Evolutionary conservation across 768 basidiomycete genomes (phyloP).

Genomic region (Infundibulicybe gibba): DNA sequence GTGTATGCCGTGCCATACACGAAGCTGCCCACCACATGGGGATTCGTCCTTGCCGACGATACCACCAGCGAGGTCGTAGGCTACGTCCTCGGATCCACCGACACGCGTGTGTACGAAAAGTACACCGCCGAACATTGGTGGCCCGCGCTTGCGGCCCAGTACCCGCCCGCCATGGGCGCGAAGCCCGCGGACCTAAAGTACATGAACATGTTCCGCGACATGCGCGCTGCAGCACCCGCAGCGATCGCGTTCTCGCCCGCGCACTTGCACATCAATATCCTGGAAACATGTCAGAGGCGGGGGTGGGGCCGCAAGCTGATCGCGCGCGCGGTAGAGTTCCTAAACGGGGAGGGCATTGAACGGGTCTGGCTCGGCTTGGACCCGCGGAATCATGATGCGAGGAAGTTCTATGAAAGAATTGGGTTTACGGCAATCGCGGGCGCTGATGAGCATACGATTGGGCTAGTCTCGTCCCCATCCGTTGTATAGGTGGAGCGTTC

Average conservation of each 20-base stretch:
- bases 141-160: slow-evolving; percentile 56
- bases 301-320: slow-evolving; percentile 74
- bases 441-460: slow-evolving; percentile 46
- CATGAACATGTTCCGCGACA: slow-evolving; percentile 35
- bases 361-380: slow-evolving; percentile 71
- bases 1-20: slow-evolving; percentile 77
- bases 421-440: slow-evolving; percentile 60
- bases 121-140: slow-evolving; percentile 60
- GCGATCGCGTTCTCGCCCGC: slow-evolving; percentile 65
- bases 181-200: slow-evolving; percentile 43
- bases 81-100: slow-evolving; percentile 64
- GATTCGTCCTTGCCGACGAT: slow-evolving; percentile 66
- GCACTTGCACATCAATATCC: slow-evolving; percentile 73
- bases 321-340: slow-evolving; percentile 44
- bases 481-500: no score
- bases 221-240: slow-evolving; percentile 43
- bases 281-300: slow-evolving; percentile 60
- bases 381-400: slow-evolving; percentile 56
- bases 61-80: slow-evolving; percentile 54
- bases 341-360: slow-evolving; percentile 37
- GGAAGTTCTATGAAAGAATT: slow-evolving; percentile 56
- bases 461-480: no score
- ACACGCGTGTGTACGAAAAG: slow-evolving; percentile 63
- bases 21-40: slow-evolving; percentile 63
- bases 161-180: slow-evolving; percentile 32